These are phyloP conservation scores for Acidomyces sp. DNA, from an alignment of 495 filamentous ascomycete species.

Conservation along the genomic window DNA sequence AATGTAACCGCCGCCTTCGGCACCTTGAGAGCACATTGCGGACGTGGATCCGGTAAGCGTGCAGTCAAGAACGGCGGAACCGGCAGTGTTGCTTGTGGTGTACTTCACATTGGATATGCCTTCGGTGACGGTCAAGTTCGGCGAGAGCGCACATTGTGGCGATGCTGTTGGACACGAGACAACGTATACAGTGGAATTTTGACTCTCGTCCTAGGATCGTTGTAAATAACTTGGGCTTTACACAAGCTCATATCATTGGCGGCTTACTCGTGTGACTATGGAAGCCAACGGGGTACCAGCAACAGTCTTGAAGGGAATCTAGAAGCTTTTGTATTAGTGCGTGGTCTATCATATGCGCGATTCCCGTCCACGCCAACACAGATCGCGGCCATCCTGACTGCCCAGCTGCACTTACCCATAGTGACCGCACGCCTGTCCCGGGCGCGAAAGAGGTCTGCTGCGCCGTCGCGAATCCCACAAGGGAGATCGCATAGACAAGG, in stretches of 20 bases:
- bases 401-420: constrained; percentile 12
- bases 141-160: constrained; percentile 5
- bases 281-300: constrained; percentile 7
- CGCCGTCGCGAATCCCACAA: not conserved
- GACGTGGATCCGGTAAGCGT: not conserved
- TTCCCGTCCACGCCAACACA: too few relatives aligned
- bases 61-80: constrained; percentile 5
- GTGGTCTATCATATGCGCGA: not conserved
- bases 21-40: not conserved
- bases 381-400: too few relatives aligned
- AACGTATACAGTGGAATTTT: constrained; percentile 5
- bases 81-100: constrained; percentile 2
- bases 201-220: not conserved
- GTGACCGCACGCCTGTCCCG: constrained; percentile 6
- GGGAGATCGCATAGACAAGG: not conserved
- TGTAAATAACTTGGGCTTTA: too few relatives aligned
- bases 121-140: constrained; percentile 11
- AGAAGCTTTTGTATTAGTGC: not conserved
- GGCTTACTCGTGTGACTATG: not conserved
- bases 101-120: constrained; percentile 3
- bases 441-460: constrained; percentile 7
- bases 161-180: constrained; percentile 7
- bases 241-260: too few relatives aligned
- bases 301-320: constrained; percentile 11
- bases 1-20: constrained; percentile 1